Evolutionary conservation across 2,329 filamentous ascomycete genomes (phyloP).

Genomic region (Fusarium sp.): DNA sequence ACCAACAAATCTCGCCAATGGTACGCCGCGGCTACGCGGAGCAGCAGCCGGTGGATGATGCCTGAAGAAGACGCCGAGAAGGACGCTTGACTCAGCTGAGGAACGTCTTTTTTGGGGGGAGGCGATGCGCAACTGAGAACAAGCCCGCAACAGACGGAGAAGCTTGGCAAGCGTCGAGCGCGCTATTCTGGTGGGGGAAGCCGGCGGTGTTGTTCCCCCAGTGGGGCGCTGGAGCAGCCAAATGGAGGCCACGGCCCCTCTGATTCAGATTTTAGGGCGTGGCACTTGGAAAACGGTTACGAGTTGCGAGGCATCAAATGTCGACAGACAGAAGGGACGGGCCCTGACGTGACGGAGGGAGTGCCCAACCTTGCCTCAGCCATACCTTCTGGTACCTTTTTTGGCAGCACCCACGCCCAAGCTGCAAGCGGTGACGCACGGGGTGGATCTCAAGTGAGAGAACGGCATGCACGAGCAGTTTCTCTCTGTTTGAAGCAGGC

Average conservation of each 20-base stretch:
- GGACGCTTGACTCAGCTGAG: slow-evolving; percentile 49
- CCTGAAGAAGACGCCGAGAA: slow-evolving; percentile 38
- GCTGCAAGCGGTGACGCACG: slow-evolving; percentile 34
- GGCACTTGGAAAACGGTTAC: slow-evolving; percentile 41
- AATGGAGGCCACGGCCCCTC: slow-evolving; percentile 38
- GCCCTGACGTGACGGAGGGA: slow-evolving; percentile 26
- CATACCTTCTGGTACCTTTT: slow-evolving; percentile 26
- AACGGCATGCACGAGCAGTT: slow-evolving; percentile 27
- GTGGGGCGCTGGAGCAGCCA: slow-evolving; percentile 43
- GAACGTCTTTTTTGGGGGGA: slow-evolving; percentile 34
- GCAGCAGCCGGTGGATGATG: slow-evolving; percentile 39
- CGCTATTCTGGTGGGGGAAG: slow-evolving; percentile 41
- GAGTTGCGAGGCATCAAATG: slow-evolving; percentile 32
- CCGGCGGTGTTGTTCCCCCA: slow-evolving; percentile 38
- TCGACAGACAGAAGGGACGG: slow-evolving; percentile 33
- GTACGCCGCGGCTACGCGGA: slow-evolving; percentile 37
- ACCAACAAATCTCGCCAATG: slow-evolving; percentile 41
- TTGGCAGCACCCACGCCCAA: slow-evolving; percentile 7
- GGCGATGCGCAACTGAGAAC: slow-evolving; percentile 29
- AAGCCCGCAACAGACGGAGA: slow-evolving; percentile 31
- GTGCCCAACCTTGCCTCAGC: slow-evolving; percentile 21
- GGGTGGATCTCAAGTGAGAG: slow-evolving; percentile 40
- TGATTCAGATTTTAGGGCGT: slow-evolving; percentile 45
- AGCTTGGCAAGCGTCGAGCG: slow-evolving; percentile 45
- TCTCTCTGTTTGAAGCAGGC: slow-evolving; percentile 10